Base-by-base conservation (phyloP, 116 monocot genomes). In the Dioscorea cayenensis region DNA sequence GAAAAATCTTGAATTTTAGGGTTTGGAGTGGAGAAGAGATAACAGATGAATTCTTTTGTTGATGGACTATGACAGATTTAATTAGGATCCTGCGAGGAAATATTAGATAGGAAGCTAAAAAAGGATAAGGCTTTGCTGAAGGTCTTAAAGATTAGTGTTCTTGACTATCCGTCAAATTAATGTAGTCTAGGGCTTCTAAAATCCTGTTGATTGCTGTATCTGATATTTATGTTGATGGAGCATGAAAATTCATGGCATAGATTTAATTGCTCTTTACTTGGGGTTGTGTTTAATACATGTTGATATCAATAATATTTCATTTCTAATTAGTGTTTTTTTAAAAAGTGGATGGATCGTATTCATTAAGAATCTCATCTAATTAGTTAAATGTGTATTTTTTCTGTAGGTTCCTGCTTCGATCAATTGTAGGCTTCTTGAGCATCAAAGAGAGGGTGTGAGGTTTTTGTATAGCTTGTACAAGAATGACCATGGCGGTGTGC, bases 401-500 rank as follows among this genome's bases (percentile, higher is more conserved):
- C 51, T 82, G 22, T 65, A 96, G 95, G 95, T 96, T 74, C 92
- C 95, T 68, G 75, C 87, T 66, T 86, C 92, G 7, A 90, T 96
- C 43, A 96, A 87, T 68, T 96, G 87, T 66, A 92, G 92, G 71
- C 80, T 96, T 4, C 83, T 96, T 73, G 85, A 85, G 28, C 92
- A 96, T 80, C 96, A 96, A 84, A 87, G 80, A 75, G 86, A 73
- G 55, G 96, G 96, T 60, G 90, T 96, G 36, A 82, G 65, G 69
- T 96, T 96, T 77, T 78, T 96, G 5, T 90, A 90, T 71, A 73
- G 61, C 69, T 69, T 96, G 73, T 92, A 88, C 75, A 87, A 78
- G 75, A 85, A 86, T 58, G 87, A 92, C 72, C 89, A 84, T 79
- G 95, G 95, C 36, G 95, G 95, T 71, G 89, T 95, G 60, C 95